phyloP scores from a whole-genome alignment of 2,329 filamentous ascomycete genomes.

The Sporothrix luriei region DNA sequence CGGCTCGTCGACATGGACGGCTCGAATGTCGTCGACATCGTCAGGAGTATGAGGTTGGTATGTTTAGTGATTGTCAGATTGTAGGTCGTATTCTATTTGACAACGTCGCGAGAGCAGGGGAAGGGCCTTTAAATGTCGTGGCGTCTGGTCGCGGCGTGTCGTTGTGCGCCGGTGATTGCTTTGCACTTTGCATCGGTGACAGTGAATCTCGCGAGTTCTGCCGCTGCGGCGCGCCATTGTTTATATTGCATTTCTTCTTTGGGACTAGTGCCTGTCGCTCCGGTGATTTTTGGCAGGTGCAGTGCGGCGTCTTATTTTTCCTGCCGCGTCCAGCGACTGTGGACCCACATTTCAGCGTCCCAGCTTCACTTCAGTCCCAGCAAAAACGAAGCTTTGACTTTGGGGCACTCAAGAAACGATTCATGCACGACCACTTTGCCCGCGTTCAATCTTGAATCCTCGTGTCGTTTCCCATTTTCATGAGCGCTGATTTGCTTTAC shows the following conservation, averaged over 20 bases:
- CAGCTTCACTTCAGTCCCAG: constrained; percentile 22
- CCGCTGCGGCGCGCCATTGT: constrained; percentile 28
- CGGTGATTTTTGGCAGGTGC: constrained; percentile 29
- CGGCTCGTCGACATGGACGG: constrained; percentile 68
- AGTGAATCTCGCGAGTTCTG: constrained; percentile 12
- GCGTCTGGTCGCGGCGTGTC: not conserved
- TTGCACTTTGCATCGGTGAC: not conserved
- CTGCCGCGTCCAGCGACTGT: not conserved
- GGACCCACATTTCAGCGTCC: constrained; percentile 27
- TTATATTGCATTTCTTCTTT: constrained; percentile 28
- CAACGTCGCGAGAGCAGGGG: fast-evolving
- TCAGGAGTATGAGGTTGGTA: not conserved
- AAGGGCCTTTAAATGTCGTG: not conserved
- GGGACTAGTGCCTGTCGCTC: constrained; percentile 33
- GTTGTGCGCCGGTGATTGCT: not conserved
- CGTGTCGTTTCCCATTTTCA: not conserved
- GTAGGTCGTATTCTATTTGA: not conserved
- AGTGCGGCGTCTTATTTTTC: constrained; percentile 29
- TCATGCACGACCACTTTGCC: not conserved
- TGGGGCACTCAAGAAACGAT: not conserved
- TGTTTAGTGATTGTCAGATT: not conserved
- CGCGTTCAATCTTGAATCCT: not conserved
- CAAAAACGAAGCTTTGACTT: constrained; percentile 9
- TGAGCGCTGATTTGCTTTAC: not conserved
- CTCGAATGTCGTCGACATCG: constrained; percentile 66